Evolutionary conservation across 352 stramenopile genomes (phyloP).

Genomic region (Phytopythium cucurbitacearum): DNA sequence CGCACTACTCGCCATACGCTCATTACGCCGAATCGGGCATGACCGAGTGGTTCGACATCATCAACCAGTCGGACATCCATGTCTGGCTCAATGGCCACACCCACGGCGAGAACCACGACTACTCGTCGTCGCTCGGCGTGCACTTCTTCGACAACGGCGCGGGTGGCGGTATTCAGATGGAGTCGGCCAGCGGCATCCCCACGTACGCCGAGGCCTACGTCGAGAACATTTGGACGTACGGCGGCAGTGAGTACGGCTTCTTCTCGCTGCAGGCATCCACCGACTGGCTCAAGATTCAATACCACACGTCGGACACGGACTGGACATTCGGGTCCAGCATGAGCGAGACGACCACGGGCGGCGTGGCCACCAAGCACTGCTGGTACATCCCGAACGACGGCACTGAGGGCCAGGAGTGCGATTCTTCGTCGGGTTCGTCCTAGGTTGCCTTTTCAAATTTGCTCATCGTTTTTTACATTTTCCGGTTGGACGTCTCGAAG

Average conservation of each 20-base stretch:
- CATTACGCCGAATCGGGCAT: constrained; percentile 37
- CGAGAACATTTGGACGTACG: constrained; percentile 55
- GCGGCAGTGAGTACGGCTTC: constrained; percentile 60
- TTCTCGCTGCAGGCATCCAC: constrained; percentile 56
- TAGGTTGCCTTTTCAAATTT: constrained; percentile 1
- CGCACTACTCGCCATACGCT: constrained; percentile 54
- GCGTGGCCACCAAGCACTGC: constrained; percentile 58
- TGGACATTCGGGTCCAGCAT: constrained; percentile 53
- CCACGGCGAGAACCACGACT: constrained; percentile 66
- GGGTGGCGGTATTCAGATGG: constrained; percentile 65
- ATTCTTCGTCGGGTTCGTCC: constrained; percentile 4
- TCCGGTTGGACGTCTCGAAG: no score
- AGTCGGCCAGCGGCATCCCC: constrained; percentile 61
- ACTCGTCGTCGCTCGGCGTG: constrained; percentile 35
- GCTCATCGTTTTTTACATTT: no score
- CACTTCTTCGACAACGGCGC: constrained; percentile 80
- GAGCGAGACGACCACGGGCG: constrained; percentile 28
- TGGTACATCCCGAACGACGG: constrained; percentile 60
- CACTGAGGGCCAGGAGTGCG: constrained; percentile 23
- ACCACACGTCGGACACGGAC: constrained; percentile 49
- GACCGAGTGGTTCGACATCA: constrained; percentile 44
- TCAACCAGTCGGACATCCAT: constrained; percentile 32
- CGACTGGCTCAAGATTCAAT: constrained; percentile 64
- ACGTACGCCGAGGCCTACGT: constrained; percentile 40
- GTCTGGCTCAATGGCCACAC: constrained; percentile 56